Percentiles rank a stretch among this genome's conserved stretches.
Evolutionary conservation across 2,329 filamentous ascomycete species (phyloP).

Genomic region (Fusarium virguliforme): DNA sequence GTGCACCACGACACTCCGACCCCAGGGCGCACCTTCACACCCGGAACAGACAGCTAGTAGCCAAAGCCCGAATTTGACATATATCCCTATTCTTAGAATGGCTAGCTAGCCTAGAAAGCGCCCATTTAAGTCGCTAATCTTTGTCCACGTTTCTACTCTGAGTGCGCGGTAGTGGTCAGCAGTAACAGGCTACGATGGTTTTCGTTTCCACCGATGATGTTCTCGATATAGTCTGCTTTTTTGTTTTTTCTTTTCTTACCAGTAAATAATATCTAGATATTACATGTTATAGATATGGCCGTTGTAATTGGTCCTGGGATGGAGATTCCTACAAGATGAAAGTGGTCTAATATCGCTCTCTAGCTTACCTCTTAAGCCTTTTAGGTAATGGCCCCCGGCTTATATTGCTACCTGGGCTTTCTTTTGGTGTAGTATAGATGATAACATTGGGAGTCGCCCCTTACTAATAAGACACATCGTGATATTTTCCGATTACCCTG

Average conservation of each 20-base stretch:
- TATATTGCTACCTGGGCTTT: not conserved
- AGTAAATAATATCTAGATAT: not conserved
- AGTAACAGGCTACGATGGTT: not conserved
- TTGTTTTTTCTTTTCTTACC: not conserved
- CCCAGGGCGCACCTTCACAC: not conserved
- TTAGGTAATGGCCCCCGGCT: not conserved
- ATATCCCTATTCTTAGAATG: not conserved
- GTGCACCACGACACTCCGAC: not conserved
- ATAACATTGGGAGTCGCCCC: not conserved
- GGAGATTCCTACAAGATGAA: not conserved
- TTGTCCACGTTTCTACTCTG: not conserved
- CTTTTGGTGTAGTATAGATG: not conserved
- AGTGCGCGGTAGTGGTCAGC: not conserved
- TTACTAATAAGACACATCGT: not conserved
- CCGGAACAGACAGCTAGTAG: not conserved
- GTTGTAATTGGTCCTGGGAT: not conserved
- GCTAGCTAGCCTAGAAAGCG: not conserved
- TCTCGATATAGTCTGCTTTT: not conserved
- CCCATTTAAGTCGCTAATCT: not conserved
- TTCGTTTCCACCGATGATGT: not conserved
- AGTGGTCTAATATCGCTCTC: not conserved
- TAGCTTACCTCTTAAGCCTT: not conserved
- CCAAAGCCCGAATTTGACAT: not conserved
- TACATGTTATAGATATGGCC: not conserved
- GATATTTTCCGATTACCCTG: not conserved